Evolutionary conservation across 2,329 filamentous ascomycete genomes (phyloP), one percentile per base, ranked within the genome.

Genomic region (Xylaria sp.): DNA sequence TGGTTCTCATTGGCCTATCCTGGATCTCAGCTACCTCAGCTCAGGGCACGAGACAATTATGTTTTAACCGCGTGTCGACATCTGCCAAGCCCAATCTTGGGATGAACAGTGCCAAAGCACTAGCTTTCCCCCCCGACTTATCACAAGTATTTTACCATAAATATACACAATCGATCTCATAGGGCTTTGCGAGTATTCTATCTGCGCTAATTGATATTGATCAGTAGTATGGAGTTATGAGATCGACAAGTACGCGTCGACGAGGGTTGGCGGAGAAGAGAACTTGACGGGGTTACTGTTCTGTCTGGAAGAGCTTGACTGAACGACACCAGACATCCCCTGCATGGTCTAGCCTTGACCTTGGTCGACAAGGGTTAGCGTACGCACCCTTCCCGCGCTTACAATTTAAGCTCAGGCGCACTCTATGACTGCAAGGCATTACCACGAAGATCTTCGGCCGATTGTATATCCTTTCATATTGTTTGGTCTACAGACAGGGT

Each of bases 341-440:
- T 63, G 63, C 47, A 50, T 25, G 35, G 42, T 35, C 40, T 50
- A 38, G 43, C 28, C 46, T 51, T 45, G 28, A 14, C 47, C 17
- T 21, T 57, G 40, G 45, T 33, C 50, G 33, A 61, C 50, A 51
- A 35, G 46, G 60, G 61, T 38, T 63, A 54, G 38, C 51, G 43
- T 50, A 43, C 35, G 61, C 56, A 59, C 45, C 54, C 33, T 49
- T 47, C 51, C 33, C 21, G 64, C 52, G 50, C 53, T 50, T 61
- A 47, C 45, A 50, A 55, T 57, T 66, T 64, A 61, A 66, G 64
- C 64, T 58, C 50, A 66, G 64, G 64, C 61, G 40, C 50, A 66
- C 23, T 66, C 42, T 47, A 58, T 43, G 35, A 61, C 60, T 55
- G 38, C 64, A 59, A 64, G 64, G 61, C 64, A 56, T 57, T 61